Conservation (phyloP, 1,139 yeast genomes). For the Geotrichum carabidarum region DNA sequence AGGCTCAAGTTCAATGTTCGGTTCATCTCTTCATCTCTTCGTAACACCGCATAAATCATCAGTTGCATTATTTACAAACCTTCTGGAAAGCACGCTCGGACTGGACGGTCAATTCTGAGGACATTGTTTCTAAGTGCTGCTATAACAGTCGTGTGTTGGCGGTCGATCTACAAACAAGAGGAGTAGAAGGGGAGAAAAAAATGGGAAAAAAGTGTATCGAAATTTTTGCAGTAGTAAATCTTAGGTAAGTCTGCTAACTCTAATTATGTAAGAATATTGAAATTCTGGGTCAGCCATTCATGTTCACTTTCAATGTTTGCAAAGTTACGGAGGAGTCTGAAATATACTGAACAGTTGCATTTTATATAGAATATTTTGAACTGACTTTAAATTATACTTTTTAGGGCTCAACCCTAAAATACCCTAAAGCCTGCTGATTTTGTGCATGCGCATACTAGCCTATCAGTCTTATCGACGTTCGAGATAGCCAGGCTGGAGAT, state of each 20-base stretch:
- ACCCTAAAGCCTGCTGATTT: neutral
- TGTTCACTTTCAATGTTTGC: neutral
- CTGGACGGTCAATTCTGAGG: slow-evolving; percentile 99
- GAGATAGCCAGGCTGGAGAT: too few relatives aligned
- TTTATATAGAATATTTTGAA: neutral
- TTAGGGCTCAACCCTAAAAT: neutral
- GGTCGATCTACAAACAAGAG: slow-evolving; percentile 6
- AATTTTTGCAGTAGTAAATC: neutral
- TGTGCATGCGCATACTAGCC: too few relatives aligned
- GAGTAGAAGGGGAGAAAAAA: slow-evolving; percentile 1
- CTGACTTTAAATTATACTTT: neutral
- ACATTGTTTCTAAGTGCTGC: slow-evolving; percentile 53
- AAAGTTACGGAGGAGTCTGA: neutral
- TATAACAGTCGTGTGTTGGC: slow-evolving; percentile 6
- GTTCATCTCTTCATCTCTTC: too few relatives aligned
- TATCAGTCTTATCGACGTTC: too few relatives aligned
- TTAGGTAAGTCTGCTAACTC: neutral
- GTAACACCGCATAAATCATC: too few relatives aligned
- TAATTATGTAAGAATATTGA: neutral
- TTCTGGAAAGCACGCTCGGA: slow-evolving; percentile 99
- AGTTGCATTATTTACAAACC: slow-evolving; percentile 42
- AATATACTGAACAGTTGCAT: neutral
- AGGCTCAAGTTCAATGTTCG: too few relatives aligned
- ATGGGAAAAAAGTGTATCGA: slow-evolving; percentile 2
- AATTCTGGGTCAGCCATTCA: neutral